phyloP scores from a whole-genome alignment of 164 flowering plant species.

The Chimonanthus salicifolius region DNA sequence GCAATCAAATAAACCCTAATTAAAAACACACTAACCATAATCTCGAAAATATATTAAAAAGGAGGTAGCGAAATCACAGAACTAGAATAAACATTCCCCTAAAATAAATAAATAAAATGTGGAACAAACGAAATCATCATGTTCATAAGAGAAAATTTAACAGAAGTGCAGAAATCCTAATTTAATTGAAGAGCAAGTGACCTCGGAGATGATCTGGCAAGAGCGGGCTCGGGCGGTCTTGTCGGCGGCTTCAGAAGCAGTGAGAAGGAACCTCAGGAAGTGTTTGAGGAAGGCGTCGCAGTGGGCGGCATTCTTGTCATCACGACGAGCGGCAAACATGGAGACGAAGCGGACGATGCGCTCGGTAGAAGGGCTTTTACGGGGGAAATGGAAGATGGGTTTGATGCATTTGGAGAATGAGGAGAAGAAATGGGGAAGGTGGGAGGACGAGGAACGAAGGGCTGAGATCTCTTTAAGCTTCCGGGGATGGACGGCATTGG shows the following conservation, averaged over 20 bases:
- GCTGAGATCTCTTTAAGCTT: conserved; percentile 71
- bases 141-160: too few species aligned
- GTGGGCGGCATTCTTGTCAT: conserved; percentile 9
- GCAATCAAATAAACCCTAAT: too few species aligned
- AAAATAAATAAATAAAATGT: too few species aligned
- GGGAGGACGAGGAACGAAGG: conserved; percentile 39
- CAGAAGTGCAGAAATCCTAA: neutral
- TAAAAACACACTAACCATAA: too few species aligned
- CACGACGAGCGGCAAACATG: conserved; percentile 37
- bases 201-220: conserved; percentile 94
- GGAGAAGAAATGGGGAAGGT: conserved; percentile 35
- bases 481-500: conserved; percentile 66
- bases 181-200: conserved; percentile 8
- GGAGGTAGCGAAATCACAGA: too few species aligned
- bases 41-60: too few species aligned
- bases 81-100: too few species aligned
- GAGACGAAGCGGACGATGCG: conserved; percentile 66
- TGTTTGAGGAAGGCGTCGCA: conserved; percentile 43
- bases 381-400: conserved; percentile 60
- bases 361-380: conserved; percentile 53
- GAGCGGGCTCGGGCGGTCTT: conserved; percentile 67
- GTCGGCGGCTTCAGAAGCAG: conserved; percentile 43
- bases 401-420: conserved; percentile 56
- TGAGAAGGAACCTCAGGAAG: conserved; percentile 52
- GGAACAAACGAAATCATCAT: too few species aligned